Evolutionary conservation across 495 filamentous ascomycete genomes (phyloP), one percentile per base, ranked within the genome.

Genomic region (Penicillium silybi): DNA sequence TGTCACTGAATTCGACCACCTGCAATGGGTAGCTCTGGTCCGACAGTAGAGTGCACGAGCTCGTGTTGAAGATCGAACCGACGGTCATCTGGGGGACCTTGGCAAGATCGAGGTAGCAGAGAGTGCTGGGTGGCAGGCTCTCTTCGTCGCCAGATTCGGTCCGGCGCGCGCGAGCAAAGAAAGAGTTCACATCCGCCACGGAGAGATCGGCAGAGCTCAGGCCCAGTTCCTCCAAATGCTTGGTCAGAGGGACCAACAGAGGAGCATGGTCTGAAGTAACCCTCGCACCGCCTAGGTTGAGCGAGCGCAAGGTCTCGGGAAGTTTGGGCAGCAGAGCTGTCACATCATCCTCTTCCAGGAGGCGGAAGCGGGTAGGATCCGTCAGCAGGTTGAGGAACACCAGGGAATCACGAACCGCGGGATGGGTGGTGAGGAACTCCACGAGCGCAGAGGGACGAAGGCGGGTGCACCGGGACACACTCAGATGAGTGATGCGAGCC

Each of bases 41-140:
- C 20, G 78, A 77, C 44, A 92, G 77, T 9, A 93, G 68, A 3
- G 77, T 68, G 53, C 83, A 88, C 15, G 70, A 37, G 47, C 57
- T 70, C 3, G 68, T 69, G 55, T 77, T 77, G 65, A 88, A 87
- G 27, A 95, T 77, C 7, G 80, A 79, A 0, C 75, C 68, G 8
- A 89, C 73, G 75, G 62, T 88, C 69, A 68, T 80, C 67, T 56
- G 74, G n/a, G 49, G 75, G 46, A 63, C 78, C 71, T 71, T 75
- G 57, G 80, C 83, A 41, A 93, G 80, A 57, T 93, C 90, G 22
- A 95, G 69, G 62, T 89, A 95, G 58, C 81, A 82, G n/a, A 95
- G 77, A 26, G 80, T 77, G 43, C 84, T 81, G 19, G 82, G 81
- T 16, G 75, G 67, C 80, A 83, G 85, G 29, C 66, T 69, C 29